Evolutionary conservation across 495 filamentous ascomycete genomes (phyloP).

Genomic region (Lasiosphaeriaceae sp.): DNA sequence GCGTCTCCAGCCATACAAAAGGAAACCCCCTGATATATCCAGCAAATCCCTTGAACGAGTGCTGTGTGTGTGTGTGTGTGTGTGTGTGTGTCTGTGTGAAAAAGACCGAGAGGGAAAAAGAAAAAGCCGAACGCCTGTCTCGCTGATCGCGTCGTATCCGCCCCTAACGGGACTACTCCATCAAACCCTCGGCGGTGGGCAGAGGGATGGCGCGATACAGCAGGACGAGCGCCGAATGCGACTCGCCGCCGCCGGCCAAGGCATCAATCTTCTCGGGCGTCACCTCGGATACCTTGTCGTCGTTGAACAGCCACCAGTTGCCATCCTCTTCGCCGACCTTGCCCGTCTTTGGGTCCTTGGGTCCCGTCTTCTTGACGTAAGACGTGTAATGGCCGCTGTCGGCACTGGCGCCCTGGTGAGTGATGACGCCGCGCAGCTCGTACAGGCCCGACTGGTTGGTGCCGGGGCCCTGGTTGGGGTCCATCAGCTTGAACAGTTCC

Average conservation of each 20-base stretch:
- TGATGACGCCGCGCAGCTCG: conserved; percentile 89
- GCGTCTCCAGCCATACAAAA: too few species aligned
- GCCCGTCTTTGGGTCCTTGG: conserved; percentile 59
- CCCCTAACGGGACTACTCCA: conserved; percentile 8
- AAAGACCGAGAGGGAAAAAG: too few species aligned
- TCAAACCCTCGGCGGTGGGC: conserved; percentile 43
- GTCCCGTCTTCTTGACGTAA: conserved; percentile 87
- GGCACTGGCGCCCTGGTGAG: conserved; percentile 95
- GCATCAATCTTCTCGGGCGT: conserved; percentile 86
- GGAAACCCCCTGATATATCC: too few species aligned
- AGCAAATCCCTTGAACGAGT: too few species aligned
- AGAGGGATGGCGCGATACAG: conserved; percentile 81
- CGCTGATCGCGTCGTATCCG: too few species aligned
- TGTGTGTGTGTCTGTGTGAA: too few species aligned
- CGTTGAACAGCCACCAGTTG: conserved; percentile 99
- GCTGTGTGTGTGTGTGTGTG: too few species aligned
- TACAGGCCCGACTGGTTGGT: conserved; percentile 91
- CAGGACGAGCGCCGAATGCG: conserved; percentile 88
- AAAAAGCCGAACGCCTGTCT: too few species aligned
- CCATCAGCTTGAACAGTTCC: conserved; percentile 71
- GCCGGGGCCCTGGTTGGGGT: conserved; percentile 72
- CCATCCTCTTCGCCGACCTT: conserved; percentile 76
- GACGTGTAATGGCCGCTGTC: conserved; percentile 98
- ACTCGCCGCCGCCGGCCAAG: conserved; percentile 90
- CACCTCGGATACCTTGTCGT: conserved; percentile 94